Conservation (phyloP, 1,284 basidiomycete species). For the Ganoderma multipileum region DNA sequence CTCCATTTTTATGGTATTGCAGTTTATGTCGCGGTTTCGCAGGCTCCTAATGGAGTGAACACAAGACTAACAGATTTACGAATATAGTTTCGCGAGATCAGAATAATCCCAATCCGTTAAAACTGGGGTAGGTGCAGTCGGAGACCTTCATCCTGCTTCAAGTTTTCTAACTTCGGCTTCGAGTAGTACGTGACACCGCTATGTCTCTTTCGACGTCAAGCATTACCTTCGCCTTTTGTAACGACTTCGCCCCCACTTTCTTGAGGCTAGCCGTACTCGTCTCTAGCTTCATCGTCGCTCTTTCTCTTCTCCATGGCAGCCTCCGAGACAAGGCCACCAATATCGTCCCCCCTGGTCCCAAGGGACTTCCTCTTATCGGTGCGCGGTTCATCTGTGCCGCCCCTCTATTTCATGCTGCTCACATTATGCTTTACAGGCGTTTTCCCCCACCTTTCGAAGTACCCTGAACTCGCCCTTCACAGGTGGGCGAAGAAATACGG, state of each 20-base stretch:
- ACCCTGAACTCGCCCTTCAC: conserved; percentile 46
- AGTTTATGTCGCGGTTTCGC: not conserved
- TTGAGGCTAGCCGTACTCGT: not conserved
- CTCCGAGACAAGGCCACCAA: not conserved
- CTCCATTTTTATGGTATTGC: not conserved
- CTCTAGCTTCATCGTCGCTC: not conserved
- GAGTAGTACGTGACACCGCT: not conserved
- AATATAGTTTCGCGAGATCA: not conserved
- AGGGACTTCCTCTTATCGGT: not conserved
- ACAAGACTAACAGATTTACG: not conserved
- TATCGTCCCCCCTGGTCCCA: not conserved
- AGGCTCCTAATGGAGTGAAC: not conserved
- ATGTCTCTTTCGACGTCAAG: not conserved
- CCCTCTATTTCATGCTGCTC: not conserved
- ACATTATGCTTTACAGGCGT: not conserved
- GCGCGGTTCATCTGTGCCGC: not conserved
- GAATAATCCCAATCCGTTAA: not conserved
- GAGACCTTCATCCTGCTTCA: not conserved
- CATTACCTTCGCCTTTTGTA: not conserved
- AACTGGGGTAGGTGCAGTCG: not conserved
- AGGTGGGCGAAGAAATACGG: conserved; percentile 48
- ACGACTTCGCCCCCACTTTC: not conserved
- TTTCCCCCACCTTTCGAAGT: conserved; percentile 41
- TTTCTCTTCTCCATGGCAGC: not conserved
- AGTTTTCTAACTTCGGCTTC: too few species aligned